phyloP scores from a whole-genome alignment of 2,329 filamentous ascomycete genomes.

The Aspergillus amoenus region DNA sequence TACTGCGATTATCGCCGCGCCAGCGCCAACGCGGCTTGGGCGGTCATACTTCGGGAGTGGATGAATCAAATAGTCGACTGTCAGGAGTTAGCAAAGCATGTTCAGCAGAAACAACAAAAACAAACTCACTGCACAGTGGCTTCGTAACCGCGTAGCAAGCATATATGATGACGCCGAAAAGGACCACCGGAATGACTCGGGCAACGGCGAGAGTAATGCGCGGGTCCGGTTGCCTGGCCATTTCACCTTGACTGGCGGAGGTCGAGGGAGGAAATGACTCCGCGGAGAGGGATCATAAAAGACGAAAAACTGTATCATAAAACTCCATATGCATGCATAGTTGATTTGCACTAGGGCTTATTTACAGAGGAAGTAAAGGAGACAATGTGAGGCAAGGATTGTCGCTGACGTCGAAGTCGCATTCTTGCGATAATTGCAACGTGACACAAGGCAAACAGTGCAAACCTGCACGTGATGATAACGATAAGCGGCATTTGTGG shows the following conservation, averaged over 20 bases:
- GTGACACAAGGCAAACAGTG: constrained; percentile 8
- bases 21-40: constrained; percentile 54
- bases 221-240: constrained; percentile 33
- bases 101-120: background rate
- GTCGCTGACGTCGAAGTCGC: background rate
- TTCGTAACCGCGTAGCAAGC: constrained; percentile 70
- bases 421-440: background rate
- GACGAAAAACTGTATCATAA: constrained; percentile 4
- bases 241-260: constrained; percentile 24
- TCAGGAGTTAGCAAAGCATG: background rate
- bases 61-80: constrained; percentile 71
- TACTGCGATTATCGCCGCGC: constrained; percentile 67
- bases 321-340: constrained; percentile 11
- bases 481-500: background rate
- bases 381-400: background rate
- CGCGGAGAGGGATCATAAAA: constrained; percentile 14
- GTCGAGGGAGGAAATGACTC: constrained; percentile 9
- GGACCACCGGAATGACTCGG: constrained; percentile 67
- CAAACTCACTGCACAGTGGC: constrained; percentile 63
- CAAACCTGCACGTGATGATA: constrained; percentile 15
- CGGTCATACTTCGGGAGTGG: constrained; percentile 41
- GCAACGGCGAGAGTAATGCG: constrained; percentile 59
- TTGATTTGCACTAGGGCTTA: constrained; percentile 1
- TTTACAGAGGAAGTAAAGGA: constrained; percentile 3
- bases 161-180: constrained; percentile 66